Evolutionary conservation across 1,139 yeast species (phyloP).

Genomic region (Saccharomyces hybrid): DNA sequence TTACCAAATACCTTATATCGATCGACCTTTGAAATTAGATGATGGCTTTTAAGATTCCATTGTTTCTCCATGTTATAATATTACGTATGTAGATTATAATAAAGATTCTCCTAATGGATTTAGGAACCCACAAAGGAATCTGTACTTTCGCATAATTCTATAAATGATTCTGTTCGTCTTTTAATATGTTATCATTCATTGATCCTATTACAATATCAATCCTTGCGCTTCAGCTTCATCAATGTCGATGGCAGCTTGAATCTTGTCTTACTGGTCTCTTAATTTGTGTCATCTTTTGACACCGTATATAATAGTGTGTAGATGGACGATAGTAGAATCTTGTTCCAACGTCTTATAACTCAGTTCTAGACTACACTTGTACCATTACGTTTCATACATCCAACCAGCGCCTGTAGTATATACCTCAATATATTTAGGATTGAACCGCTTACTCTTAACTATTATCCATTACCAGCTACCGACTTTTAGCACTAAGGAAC

Average conservation of each 20-base stretch:
- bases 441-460: neutral
- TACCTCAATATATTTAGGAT: neutral
- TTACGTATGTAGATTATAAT: no score
- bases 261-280: no score
- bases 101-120: no score
- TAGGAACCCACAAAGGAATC: no score
- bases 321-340: no score
- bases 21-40: neutral
- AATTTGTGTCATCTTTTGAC: no score
- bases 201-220: no score
- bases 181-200: neutral
- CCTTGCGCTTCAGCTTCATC: no score
- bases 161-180: neutral
- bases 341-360: neutral
- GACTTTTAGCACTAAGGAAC: neutral
- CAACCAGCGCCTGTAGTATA: neutral
- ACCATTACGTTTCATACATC: neutral
- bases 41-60: neutral
- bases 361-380: neutral
- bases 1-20: neutral
- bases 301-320: no score
- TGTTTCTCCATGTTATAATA: constrained; percentile 47
- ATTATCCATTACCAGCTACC: neutral
- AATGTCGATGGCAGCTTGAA: no score
- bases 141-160: neutral